phyloP scores from a whole-genome alignment of 2,329 filamentous ascomycete genomes.

The Colletotrichum caudatum region DNA sequence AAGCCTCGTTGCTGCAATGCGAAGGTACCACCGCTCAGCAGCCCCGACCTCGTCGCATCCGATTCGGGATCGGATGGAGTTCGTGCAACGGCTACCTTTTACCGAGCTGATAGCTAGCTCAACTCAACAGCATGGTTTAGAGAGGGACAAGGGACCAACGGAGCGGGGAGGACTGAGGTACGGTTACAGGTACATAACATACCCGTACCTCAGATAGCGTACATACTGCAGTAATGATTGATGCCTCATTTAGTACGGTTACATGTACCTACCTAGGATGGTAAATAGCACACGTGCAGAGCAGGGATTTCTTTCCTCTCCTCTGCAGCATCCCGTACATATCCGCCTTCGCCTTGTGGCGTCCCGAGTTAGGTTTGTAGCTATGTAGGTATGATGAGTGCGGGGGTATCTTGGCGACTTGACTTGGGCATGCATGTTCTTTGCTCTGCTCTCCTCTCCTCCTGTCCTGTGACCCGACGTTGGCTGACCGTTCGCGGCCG shows the following conservation, averaged over 20 bases:
- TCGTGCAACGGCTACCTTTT: conserved; percentile 4
- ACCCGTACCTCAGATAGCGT: no score
- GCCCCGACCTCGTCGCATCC: not conserved
- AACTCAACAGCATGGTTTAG: not conserved
- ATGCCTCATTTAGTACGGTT: no score
- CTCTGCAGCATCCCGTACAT: not conserved
- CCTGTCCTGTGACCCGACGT: conserved; percentile 8
- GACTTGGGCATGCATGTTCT: not conserved
- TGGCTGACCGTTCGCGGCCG: conserved; percentile 21
- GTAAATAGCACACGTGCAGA: no score
- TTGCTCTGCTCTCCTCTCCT: no score
- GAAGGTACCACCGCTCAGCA: not conserved
- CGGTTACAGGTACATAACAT: no score
- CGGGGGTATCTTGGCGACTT: not conserved
- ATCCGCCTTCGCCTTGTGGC: not conserved
- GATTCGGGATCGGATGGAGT: not conserved
- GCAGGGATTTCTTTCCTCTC: conserved; percentile 4
- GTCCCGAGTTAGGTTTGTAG: not conserved
- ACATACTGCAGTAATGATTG: no score
- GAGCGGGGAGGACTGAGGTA: no score
- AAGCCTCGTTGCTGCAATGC: not conserved
- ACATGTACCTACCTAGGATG: no score
- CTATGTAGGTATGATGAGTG: not conserved
- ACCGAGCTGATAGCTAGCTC: no score
- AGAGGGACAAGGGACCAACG: not conserved